Percentiles rank a stretch among this genome's conserved stretches.
phyloP scores from a whole-genome alignment of 495 filamentous ascomycete genomes.

The Penicillium macrosclerotiorum region DNA sequence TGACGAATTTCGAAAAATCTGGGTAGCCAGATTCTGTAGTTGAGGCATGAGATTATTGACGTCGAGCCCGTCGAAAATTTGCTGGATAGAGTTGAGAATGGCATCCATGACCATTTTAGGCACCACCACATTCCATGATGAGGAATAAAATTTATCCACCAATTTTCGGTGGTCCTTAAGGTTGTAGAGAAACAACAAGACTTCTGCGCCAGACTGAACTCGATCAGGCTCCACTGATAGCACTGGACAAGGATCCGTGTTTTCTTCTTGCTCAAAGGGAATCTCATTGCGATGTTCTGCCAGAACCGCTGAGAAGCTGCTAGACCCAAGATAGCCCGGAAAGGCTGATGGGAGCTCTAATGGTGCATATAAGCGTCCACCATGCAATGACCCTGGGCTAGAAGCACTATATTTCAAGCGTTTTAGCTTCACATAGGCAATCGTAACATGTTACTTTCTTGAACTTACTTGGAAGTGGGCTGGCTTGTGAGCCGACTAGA shows the following conservation, averaged over 20 bases:
- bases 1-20: slow-evolving; percentile 36
- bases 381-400: slow-evolving; percentile 26
- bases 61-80: slow-evolving; percentile 27
- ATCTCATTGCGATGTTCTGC: slow-evolving; percentile 39
- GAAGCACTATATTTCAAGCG: slow-evolving; percentile 17
- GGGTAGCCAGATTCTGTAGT: slow-evolving; percentile 27
- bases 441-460: not conserved
- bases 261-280: slow-evolving; percentile 36
- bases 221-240: slow-evolving; percentile 29
- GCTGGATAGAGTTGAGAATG: slow-evolving; percentile 26
- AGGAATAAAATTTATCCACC: slow-evolving; percentile 25
- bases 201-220: slow-evolving; percentile 40
- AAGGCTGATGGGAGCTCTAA: slow-evolving; percentile 27
- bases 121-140: slow-evolving; percentile 19
- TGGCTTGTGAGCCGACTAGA: slow-evolving; percentile 19
- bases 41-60: slow-evolving; percentile 24
- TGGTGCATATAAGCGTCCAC: slow-evolving; percentile 20
- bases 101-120: slow-evolving; percentile 25
- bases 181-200: slow-evolving; percentile 43
- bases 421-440: not conserved
- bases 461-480: slow-evolving; percentile 28
- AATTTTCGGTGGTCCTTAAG: slow-evolving; percentile 23
- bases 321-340: slow-evolving; percentile 50
- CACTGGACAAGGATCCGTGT: slow-evolving; percentile 26
- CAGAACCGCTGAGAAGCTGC: slow-evolving; percentile 49